Percentiles rank a stretch among this genome's conserved stretches.
Conservation (phyloP, 78 protist species). For the Cyanophora paradoxa region DNA sequence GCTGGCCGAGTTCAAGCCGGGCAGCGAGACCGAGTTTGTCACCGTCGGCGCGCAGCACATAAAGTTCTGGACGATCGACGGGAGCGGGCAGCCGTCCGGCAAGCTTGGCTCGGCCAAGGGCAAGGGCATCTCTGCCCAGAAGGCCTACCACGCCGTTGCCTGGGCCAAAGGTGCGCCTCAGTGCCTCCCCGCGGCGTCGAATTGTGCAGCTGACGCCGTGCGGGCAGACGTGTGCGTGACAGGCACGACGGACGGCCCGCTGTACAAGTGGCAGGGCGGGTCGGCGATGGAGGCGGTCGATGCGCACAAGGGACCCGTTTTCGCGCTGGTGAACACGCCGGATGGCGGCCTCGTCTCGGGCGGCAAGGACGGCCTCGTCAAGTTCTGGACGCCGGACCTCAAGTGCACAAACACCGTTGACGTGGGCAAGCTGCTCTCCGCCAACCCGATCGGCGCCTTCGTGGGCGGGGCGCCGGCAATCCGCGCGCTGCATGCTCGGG, state of each 20-base stretch:
- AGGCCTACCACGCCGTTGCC: too few relatives aligned
- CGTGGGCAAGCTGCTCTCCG: neutral
- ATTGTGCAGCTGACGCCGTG: too few relatives aligned
- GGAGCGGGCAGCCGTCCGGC: too few relatives aligned
- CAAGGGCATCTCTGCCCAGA: too few relatives aligned
- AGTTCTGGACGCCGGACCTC: constrained; percentile 3
- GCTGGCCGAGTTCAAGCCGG: constrained; percentile 10
- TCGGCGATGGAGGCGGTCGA: neutral
- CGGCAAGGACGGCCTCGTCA: constrained; percentile 28
- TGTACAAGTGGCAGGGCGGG: neutral
- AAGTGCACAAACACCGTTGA: neutral
- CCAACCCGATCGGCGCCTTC: neutral
- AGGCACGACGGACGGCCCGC: too few relatives aligned
- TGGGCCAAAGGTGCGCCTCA: too few relatives aligned
- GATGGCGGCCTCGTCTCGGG: constrained; percentile 9
- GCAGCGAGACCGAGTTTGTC: constrained; percentile 13
- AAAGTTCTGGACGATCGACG: constrained; percentile 33
- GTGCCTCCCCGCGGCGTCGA: too few relatives aligned
- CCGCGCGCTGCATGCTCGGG: neutral
- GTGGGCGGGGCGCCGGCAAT: too few relatives aligned
- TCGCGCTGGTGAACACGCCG: neutral
- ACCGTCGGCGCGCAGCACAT: constrained; percentile 41
- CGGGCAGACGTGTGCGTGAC: too few relatives aligned
- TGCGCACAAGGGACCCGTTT: constrained; percentile 2
- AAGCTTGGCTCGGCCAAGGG: too few relatives aligned